These are phyloP conservation scores for Tolypocladium ovalisporum DNA, from an alignment of 2,329 filamentous ascomycete species.

Conservation along the genomic window DNA sequence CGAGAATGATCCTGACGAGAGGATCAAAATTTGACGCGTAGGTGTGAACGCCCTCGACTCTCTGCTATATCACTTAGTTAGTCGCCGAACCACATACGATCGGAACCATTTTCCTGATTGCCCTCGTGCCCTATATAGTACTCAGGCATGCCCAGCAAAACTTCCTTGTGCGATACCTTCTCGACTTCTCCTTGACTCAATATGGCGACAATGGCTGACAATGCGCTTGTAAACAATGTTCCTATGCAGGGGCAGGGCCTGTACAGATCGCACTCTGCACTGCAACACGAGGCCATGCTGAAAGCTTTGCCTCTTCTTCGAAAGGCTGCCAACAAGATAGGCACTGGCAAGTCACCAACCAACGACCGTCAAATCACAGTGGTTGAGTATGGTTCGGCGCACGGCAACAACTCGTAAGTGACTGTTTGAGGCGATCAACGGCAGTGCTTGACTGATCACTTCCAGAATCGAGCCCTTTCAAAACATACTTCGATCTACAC, in stretches of 20 bases:
- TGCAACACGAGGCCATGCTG: not conserved
- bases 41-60: too few species aligned
- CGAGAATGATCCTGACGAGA: too few species aligned
- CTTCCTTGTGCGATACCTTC: not conserved
- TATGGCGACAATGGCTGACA: not conserved
- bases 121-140: not conserved
- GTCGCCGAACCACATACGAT: too few species aligned
- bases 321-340: not conserved
- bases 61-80: too few species aligned
- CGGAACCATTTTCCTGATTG: too few species aligned
- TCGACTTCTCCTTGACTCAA: not conserved
- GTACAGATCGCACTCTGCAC: not conserved
- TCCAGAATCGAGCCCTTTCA: not conserved
- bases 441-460: not conserved
- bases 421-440: not conserved
- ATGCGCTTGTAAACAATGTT: not conserved
- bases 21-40: too few species aligned
- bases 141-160: not conserved
- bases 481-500: not conserved
- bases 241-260: not conserved
- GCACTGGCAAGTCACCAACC: not conserved
- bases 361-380: not conserved
- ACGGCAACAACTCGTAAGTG: not conserved
- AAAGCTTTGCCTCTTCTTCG: not conserved
- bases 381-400: slow-evolving; percentile 1